Percentiles rank a stretch among this genome's conserved stretches.
phyloP scores from a whole-genome alignment of 2,329 filamentous ascomycete species.

The Neoarthrinium moseri region DNA sequence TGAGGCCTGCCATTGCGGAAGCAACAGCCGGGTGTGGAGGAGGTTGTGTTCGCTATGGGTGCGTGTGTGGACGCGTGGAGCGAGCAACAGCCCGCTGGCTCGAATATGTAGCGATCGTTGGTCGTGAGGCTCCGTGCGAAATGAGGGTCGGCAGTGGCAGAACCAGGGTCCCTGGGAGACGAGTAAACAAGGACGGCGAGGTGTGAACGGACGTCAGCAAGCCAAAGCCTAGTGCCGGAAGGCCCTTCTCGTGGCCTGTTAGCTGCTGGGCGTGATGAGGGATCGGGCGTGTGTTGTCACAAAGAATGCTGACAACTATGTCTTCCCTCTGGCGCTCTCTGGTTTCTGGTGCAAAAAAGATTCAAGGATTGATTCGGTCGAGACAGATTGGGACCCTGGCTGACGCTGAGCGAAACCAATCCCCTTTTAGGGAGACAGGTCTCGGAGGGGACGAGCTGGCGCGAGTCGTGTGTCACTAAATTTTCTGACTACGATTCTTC shows the following conservation, averaged over 20 bases:
- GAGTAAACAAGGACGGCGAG: conserved; percentile 2
- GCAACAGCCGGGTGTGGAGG: neutral
- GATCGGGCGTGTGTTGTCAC: too few species aligned
- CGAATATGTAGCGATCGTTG: too few species aligned
- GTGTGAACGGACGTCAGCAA: too few species aligned
- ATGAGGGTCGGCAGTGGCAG: conserved; percentile 1
- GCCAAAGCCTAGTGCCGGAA: too few species aligned
- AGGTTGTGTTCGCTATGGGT: neutral
- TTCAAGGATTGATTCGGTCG: too few species aligned
- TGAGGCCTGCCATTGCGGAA: neutral
- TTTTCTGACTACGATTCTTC: neutral
- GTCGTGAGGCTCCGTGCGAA: too few species aligned
- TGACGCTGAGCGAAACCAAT: neutral
- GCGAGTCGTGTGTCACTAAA: conserved; percentile 6
- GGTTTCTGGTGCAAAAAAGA: too few species aligned
- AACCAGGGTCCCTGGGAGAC: conserved; percentile 3
- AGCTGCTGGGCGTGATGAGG: too few species aligned
- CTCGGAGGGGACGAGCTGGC: neutral
- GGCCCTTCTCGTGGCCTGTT: too few species aligned
- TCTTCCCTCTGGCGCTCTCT: too few species aligned
- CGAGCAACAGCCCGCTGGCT: neutral
- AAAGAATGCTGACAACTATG: too few species aligned
- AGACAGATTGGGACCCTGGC: neutral
- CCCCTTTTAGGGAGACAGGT: neutral
- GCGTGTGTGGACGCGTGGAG: neutral